A percentile compares a stretch with the other conserved stretches of the same genome.
Evolutionary conservation across 2,329 filamentous ascomycete species (phyloP).

Genomic region (Diaporthe sp.): DNA sequence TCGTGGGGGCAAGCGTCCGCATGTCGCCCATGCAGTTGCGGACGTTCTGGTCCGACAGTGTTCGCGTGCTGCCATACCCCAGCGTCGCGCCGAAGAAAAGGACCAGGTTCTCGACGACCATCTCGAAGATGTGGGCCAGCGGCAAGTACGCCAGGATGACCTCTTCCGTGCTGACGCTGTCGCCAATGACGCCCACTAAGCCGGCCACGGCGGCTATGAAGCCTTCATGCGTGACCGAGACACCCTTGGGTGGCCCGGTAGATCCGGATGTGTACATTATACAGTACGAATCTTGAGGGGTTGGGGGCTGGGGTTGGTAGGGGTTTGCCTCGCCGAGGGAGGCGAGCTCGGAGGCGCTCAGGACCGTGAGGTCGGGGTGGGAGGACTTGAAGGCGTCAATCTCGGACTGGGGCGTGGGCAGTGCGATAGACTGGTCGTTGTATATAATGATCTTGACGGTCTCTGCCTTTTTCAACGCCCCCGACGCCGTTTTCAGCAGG

Average conservation of each 20-base stretch:
- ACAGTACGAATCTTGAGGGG: conserved; percentile 84
- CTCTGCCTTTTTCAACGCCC: conserved; percentile 68
- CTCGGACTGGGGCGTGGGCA: conserved; percentile 65
- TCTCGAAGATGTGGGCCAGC: conserved; percentile 95
- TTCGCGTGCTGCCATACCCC: conserved; percentile 93
- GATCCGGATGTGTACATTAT: conserved; percentile 91
- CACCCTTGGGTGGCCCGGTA: conserved; percentile 90
- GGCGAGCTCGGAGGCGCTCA: conserved; percentile 69
- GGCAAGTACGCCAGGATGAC: conserved; percentile 91
- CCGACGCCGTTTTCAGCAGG: conserved; percentile 73
- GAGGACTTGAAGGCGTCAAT: conserved; percentile 69
- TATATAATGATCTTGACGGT: conserved; percentile 73
- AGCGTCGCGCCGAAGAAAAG: conserved; percentile 91
- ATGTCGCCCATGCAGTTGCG: conserved; percentile 95
- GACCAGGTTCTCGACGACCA: conserved; percentile 92
- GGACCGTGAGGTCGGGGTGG: conserved; percentile 65
- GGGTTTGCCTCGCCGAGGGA: conserved; percentile 76
- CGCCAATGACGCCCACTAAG: conserved; percentile 81
- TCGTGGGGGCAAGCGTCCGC: conserved; percentile 88
- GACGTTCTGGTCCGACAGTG: conserved; percentile 87
- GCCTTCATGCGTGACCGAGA: conserved; percentile 83
- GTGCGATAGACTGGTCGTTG: conserved; percentile 65
- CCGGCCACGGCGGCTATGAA: conserved; percentile 89
- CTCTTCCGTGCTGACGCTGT: conserved; percentile 83
- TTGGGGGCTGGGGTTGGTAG: conserved; percentile 78